Conservation (phyloP, 805 yeast genomes). For the Helenozyma rhizophorensis region DNA sequence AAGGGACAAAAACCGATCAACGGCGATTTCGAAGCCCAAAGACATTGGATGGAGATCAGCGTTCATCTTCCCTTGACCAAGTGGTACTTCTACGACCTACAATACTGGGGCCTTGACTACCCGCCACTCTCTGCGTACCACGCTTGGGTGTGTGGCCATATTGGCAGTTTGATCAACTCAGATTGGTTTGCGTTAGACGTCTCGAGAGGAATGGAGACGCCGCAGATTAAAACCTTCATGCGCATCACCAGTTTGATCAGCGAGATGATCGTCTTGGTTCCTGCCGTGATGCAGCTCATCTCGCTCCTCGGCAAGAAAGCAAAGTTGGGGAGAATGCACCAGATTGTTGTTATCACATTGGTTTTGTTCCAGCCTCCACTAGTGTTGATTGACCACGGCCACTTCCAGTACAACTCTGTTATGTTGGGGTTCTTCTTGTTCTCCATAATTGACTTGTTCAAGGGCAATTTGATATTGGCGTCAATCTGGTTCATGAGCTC, state of each 20-base stretch:
- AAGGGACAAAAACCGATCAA: conserved; percentile 64
- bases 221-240: conserved; percentile 76
- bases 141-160: conserved; percentile 70
- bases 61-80: conserved; percentile 61
- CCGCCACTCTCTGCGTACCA: conserved; percentile 97
- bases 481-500: conserved; percentile 75
- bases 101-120: conserved; percentile 96
- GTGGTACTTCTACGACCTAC: conserved; percentile 89
- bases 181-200: conserved; percentile 70
- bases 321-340: conserved; percentile 63
- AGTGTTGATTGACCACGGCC: conserved; percentile 90
- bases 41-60: conserved; percentile 97
- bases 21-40: conserved; percentile 97
- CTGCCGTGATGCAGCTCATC: conserved; percentile 71
- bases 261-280: conserved; percentile 70
- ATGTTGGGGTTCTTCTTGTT: conserved; percentile 84
- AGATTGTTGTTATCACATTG: conserved; percentile 69
- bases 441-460: conserved; percentile 60
- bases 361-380: conserved; percentile 83
- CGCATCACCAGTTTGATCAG: conserved; percentile 72
- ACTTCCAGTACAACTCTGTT: conserved; percentile 90
- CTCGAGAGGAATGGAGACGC: conserved; percentile 73
- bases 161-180: conserved; percentile 62
- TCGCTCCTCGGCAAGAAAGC: conserved; percentile 62
- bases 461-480: conserved; percentile 61